These are phyloP conservation scores for Hypoxylon rickii DNA, from an alignment of 495 filamentous ascomycete species.

Conservation along the genomic window DNA sequence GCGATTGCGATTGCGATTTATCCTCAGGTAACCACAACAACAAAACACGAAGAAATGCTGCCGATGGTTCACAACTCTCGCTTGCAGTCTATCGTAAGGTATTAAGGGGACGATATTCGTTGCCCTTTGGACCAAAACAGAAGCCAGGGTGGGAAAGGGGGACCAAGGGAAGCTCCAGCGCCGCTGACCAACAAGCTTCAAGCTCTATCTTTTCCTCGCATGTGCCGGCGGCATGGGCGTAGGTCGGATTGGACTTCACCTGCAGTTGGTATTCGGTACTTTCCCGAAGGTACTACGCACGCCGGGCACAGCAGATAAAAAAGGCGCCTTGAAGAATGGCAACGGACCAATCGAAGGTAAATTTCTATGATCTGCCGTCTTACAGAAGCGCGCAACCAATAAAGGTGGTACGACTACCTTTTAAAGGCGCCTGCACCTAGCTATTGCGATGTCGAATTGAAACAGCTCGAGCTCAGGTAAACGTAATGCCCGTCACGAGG, in stretches of 20 bases:
- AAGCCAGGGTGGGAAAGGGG: neutral
- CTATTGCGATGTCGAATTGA: neutral
- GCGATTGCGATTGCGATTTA: slow-evolving; percentile 6
- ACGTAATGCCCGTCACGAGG: too few relatives aligned
- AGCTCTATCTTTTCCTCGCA: slow-evolving; percentile 20
- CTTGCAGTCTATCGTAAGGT: neutral
- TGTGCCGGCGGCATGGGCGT: slow-evolving; percentile 13
- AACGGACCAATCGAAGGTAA: slow-evolving; percentile 17
- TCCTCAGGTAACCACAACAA: neutral
- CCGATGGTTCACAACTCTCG: neutral
- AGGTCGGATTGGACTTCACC: slow-evolving; percentile 20
- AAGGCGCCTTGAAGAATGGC: neutral
- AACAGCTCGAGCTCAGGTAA: too few relatives aligned
- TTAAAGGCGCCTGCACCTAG: neutral
- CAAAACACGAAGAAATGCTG: neutral
- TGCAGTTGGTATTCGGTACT: slow-evolving; percentile 4
- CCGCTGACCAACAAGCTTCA: slow-evolving; percentile 26
- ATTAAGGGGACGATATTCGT: slow-evolving; percentile 20
- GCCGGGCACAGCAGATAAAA: slow-evolving; percentile 8
- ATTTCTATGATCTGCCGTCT: slow-evolving; percentile 22
- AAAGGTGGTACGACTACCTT: slow-evolving; percentile 11
- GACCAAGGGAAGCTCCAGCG: slow-evolving; percentile 23
- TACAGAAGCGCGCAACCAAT: slow-evolving; percentile 26
- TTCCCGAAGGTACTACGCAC: slow-evolving; percentile 12
- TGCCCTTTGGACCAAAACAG: slow-evolving; percentile 1